phyloP scores from a whole-genome alignment of 805 yeast species.

The Lachancea cidri region DNA sequence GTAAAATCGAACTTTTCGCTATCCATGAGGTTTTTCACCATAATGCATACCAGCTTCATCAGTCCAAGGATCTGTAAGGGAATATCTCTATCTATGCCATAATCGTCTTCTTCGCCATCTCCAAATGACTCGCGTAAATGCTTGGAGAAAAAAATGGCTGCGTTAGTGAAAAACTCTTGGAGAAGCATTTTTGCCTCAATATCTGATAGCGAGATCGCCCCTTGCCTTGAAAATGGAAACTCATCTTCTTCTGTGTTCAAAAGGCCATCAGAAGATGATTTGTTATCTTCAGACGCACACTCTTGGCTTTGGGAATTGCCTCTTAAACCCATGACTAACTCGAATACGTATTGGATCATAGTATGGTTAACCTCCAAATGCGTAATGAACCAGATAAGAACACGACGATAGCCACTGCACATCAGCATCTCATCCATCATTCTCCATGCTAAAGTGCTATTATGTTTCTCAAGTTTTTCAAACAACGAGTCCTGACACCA shows the following conservation, averaged over 20 bases:
- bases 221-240: constrained; percentile 50
- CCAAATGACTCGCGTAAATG: constrained; percentile 17
- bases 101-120: constrained; percentile 10
- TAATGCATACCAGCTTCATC: constrained; percentile 53
- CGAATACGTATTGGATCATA: constrained; percentile 58
- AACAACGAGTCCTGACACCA: constrained; percentile 43
- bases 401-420: constrained; percentile 60
- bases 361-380: constrained; percentile 53
- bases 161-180: constrained; percentile 63
- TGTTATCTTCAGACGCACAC: too few species aligned
- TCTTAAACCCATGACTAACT: constrained; percentile 51
- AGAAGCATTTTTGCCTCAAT: constrained; percentile 62
- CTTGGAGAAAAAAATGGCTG: constrained; percentile 40
- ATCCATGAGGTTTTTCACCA: constrained; percentile 50
- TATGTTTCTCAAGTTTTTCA: constrained; percentile 46
- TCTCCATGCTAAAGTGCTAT: constrained; percentile 48
- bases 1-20: constrained; percentile 41
- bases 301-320: constrained; percentile 39
- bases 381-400: constrained; percentile 62
- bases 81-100: constrained; percentile 24
- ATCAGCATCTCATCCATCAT: constrained; percentile 67
- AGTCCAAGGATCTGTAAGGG: constrained; percentile 35
- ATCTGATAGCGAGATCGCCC: constrained; percentile 47
- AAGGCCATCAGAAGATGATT: not conserved
- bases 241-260: too few species aligned